phyloP scores from a whole-genome alignment of 441 rosid genomes.

The Arabidopsis lyrata region DNA sequence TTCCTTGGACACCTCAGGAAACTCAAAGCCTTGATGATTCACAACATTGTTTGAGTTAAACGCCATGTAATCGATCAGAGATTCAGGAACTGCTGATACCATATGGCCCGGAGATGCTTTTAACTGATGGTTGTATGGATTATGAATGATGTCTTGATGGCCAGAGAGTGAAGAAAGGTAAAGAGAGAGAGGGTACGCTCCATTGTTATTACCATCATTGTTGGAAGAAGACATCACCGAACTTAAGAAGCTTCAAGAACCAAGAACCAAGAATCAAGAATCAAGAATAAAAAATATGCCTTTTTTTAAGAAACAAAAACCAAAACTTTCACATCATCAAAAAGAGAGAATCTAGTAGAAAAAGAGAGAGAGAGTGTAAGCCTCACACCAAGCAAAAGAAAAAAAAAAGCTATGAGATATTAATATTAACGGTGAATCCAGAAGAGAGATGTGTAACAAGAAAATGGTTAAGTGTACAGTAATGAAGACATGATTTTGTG shows the following conservation, averaged over 20 bases:
- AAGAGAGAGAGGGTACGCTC: constrained; percentile 40
- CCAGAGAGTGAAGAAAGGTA: constrained; percentile 43
- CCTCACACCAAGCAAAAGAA: constrained; percentile 8
- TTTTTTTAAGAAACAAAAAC: constrained; percentile 4
- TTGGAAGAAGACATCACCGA: constrained; percentile 42
- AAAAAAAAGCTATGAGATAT: constrained; percentile 9
- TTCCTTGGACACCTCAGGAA: constrained; percentile 34
- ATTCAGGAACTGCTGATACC: constrained; percentile 38
- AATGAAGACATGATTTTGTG: constrained; percentile 31
- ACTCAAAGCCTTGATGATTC: constrained; percentile 26
- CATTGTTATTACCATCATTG: constrained; percentile 26
- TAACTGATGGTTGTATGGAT: constrained; percentile 36
- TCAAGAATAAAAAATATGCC: constrained; percentile 1
- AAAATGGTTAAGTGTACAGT: constrained; percentile 24
- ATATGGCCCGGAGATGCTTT: constrained; percentile 29
- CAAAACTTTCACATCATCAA: constrained; percentile 35
- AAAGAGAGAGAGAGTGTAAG: constrained; percentile 12
- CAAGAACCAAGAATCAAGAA: constrained; percentile 30
- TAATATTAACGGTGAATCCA: constrained; percentile 13
- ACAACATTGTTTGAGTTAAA: constrained; percentile 33
- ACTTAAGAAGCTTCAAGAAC: constrained; percentile 23
- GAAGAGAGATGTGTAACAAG: constrained; percentile 11
- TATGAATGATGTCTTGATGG: constrained; percentile 30
- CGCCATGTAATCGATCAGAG: constrained; percentile 37
- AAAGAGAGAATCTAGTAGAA: constrained; percentile 13